Percentiles rank a stretch among this genome's conserved stretches.
phyloP scores from a whole-genome alignment of 108 stramenopile genomes.

The Licmophora abbreviata region DNA sequence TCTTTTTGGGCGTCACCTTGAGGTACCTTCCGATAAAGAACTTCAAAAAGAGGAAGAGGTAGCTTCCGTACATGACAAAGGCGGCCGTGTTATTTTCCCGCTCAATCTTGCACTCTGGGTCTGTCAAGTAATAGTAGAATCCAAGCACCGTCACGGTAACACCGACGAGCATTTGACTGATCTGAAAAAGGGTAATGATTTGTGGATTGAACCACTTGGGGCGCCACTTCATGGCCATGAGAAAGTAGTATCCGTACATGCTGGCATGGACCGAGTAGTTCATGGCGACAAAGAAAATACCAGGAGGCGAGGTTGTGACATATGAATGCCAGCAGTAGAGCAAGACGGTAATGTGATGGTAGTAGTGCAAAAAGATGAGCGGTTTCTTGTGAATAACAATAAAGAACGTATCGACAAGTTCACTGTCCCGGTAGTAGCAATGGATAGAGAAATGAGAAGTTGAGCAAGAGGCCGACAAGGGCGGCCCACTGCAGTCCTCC shows the following conservation, averaged over 20 bases:
- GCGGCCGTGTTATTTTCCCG: conserved; percentile 82
- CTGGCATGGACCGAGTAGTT: conserved; percentile 98
- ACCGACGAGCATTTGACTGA: conserved; percentile 94
- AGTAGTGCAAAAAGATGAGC: conserved; percentile 96
- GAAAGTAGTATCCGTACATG: conserved; percentile 99
- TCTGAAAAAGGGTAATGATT: conserved; percentile 81
- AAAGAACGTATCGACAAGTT: conserved; percentile 95
- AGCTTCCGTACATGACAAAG: conserved; percentile 87
- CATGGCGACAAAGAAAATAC: conserved; percentile 97
- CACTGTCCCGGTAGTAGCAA: too few relatives aligned
- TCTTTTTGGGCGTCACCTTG: conserved; percentile 5
- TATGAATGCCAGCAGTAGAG: conserved; percentile 97
- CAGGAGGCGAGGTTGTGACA: conserved; percentile 75
- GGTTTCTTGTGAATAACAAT: conserved; percentile 95
- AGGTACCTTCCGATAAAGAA: conserved; percentile 84
- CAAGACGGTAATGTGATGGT: conserved; percentile 96
- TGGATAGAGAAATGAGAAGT: too few relatives aligned
- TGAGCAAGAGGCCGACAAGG: too few relatives aligned
- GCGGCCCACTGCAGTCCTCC: too few relatives aligned
- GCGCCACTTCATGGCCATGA: conserved; percentile 75
- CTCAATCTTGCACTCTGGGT: conserved; percentile 37
- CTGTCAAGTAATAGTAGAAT: conserved; percentile 50
- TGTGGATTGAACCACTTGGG: conserved; percentile 84
- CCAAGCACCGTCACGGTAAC: conserved; percentile 61
- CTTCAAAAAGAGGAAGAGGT: conserved; percentile 80